Percentiles rank a stretch among this genome's conserved stretches.
Conservation (phyloP, 2,329 filamentous ascomycete species). For the Cytospora piceicola region DNA sequence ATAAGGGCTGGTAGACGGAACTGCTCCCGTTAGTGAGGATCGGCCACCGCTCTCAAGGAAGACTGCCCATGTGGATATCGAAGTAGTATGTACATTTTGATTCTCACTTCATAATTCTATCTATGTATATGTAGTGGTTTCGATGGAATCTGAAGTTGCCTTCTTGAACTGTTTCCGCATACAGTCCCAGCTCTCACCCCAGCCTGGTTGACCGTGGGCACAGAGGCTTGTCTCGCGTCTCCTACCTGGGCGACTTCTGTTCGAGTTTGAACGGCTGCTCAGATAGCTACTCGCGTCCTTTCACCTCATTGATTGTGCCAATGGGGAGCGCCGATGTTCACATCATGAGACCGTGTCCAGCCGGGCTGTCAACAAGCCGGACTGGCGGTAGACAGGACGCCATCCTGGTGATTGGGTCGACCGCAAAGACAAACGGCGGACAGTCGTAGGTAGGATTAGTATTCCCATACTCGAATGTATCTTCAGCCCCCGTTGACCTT, state of each 20-base stretch:
- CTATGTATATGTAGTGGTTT: not conserved
- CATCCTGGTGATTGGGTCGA: not conserved
- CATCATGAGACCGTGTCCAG: not conserved
- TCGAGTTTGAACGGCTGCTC: too few relatives aligned
- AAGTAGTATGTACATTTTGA: not conserved
- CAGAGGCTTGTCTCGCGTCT: not conserved
- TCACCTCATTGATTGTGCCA: not conserved
- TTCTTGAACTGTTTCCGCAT: not conserved
- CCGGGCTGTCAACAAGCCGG: not conserved
- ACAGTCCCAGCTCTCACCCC: not conserved
- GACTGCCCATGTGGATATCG: not conserved
- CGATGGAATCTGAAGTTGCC: not conserved
- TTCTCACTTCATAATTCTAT: not conserved
- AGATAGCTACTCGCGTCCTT: not conserved
- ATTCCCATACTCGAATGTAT: not conserved
- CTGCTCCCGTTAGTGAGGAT: not conserved
- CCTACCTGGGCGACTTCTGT: not conserved
- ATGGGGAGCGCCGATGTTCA: not conserved
- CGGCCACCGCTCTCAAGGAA: not conserved
- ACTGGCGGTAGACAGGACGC: not conserved
- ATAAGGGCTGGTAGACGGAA: not conserved
- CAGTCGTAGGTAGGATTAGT: not conserved
- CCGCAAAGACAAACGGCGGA: not conserved
- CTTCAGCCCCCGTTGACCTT: slow-evolving; percentile 26
- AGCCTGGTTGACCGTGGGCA: not conserved